Conservation (phyloP, 2,329 filamentous ascomycete species). For the Monosporascus sp. region DNA sequence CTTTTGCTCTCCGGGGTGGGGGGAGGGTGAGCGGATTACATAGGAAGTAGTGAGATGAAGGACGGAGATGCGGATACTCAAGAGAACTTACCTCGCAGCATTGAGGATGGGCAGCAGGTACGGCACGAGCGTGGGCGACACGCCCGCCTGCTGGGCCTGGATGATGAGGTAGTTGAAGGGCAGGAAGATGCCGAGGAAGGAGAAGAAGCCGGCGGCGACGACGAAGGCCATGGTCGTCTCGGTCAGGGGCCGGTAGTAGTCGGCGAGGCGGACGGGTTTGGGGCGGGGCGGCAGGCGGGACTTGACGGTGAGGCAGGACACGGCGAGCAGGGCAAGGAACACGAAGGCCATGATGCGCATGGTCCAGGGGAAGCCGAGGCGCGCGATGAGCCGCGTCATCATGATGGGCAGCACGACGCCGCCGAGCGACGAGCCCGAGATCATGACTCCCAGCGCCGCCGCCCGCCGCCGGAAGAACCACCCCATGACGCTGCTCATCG, state of each 20-base stretch:
- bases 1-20: background rate
- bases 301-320: constrained; percentile 28
- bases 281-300: constrained; percentile 30
- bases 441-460: constrained; percentile 42
- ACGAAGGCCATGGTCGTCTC: constrained; percentile 42
- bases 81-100: constrained; percentile 37
- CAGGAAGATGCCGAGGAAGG: constrained; percentile 51
- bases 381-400: constrained; percentile 44
- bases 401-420: constrained; percentile 55
- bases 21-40: background rate
- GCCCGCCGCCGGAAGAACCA: constrained; percentile 46
- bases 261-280: constrained; percentile 38
- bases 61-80: background rate
- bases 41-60: background rate
- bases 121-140: constrained; percentile 34
- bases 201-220: constrained; percentile 44
- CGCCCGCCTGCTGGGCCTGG: constrained; percentile 40
- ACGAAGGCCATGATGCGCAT: constrained; percentile 33
- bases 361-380: constrained; percentile 37
- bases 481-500: constrained; percentile 31
- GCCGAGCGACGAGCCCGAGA: constrained; percentile 45
- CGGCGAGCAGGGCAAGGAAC: constrained; percentile 27
- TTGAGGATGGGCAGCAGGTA: constrained; percentile 56
- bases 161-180: constrained; percentile 50
- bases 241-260: constrained; percentile 42